These are phyloP conservation scores for Boletus vermiculosoides DNA, from an alignment of 768 basidiomycete species.

Conservation along the genomic window DNA sequence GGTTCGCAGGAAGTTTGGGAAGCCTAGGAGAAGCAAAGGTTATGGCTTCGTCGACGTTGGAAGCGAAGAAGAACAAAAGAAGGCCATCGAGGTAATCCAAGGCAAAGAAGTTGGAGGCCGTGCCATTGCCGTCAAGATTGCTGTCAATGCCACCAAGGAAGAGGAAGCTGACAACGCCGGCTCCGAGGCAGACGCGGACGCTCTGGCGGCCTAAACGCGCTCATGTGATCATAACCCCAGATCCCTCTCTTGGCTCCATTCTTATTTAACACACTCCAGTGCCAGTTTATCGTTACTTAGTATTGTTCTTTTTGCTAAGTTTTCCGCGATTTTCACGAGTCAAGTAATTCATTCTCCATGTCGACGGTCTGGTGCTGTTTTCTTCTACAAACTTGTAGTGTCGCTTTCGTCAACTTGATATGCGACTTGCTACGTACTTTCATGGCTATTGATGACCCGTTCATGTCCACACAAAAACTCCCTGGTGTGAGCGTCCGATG, in stretches of 20 bases:
- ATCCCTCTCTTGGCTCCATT: constrained; percentile 26
- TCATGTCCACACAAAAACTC: constrained; percentile 11
- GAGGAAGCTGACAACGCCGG: constrained; percentile 47
- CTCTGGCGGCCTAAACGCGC: constrained; percentile 26
- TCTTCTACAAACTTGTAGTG: constrained; percentile 32
- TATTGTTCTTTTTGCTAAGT: constrained; percentile 36
- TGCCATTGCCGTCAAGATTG: constrained; percentile 89
- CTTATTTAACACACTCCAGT: constrained; percentile 27
- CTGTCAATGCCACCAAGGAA: constrained; percentile 77
- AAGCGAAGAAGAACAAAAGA: constrained; percentile 82
- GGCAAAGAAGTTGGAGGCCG: constrained; percentile 88
- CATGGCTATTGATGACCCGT: constrained; percentile 29
- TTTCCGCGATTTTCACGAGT: constrained; percentile 38
- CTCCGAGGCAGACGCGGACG: constrained; percentile 28
- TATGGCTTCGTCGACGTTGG: constrained; percentile 98
- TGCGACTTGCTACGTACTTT: constrained; percentile 30
- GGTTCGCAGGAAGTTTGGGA: constrained; percentile 81
- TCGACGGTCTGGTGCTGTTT: constrained; percentile 49
- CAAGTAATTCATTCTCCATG: constrained; percentile 26
- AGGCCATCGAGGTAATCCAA: constrained; percentile 83
- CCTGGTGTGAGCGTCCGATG: constrained; percentile 10
- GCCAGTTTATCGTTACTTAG: constrained; percentile 32
- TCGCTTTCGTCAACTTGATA: constrained; percentile 28
- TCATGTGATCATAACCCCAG: constrained; percentile 17
- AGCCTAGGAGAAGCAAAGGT: constrained; percentile 87